Evolutionary conservation across 257 asterid genomes (phyloP).

Genomic region (Handroanthus guayacan): DNA sequence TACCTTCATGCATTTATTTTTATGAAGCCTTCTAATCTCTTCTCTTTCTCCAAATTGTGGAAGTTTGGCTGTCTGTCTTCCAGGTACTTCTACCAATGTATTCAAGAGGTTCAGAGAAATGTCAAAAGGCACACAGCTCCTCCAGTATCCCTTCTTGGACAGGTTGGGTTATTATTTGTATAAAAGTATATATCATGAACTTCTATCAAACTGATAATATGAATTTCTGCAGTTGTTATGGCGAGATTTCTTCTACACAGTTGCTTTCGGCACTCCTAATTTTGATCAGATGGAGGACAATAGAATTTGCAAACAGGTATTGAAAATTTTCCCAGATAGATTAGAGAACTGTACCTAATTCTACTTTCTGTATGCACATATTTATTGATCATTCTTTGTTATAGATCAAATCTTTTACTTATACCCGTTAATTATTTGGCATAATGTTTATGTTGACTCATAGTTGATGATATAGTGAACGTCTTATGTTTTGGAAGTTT

Average conservation of each 20-base stretch:
- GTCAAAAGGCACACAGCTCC: conserved; percentile 85
- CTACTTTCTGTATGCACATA: background rate
- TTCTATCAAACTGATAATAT: conserved; percentile 35
- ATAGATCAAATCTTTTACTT: background rate
- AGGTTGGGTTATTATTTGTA: conserved; percentile 50
- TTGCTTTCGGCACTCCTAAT: conserved; percentile 83
- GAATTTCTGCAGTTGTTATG: conserved; percentile 72
- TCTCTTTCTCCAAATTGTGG: conserved; percentile 50
- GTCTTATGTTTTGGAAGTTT: background rate
- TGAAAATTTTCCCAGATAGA: conserved; percentile 13
- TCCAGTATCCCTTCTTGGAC: conserved; percentile 99
- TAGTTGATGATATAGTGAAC: background rate
- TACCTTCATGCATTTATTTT: conserved; percentile 16
- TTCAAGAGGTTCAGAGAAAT: conserved; percentile 73
- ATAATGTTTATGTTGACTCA: background rate
- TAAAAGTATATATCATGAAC: conserved; percentile 12
- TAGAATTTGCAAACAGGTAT: conserved; percentile 93
- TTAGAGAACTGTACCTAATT: background rate
- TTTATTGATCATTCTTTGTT: background rate
- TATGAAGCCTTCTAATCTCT: conserved; percentile 41
- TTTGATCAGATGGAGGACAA: conserved; percentile 85
- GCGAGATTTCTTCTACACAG: conserved; percentile 96
- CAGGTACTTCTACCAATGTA: conserved; percentile 89
- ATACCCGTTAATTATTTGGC: background rate
- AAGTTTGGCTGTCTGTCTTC: conserved; percentile 98